These are phyloP conservation scores for Noccaea bulbosa DNA, from an alignment of 345 rosid genomes.

Conservation along the genomic window DNA sequence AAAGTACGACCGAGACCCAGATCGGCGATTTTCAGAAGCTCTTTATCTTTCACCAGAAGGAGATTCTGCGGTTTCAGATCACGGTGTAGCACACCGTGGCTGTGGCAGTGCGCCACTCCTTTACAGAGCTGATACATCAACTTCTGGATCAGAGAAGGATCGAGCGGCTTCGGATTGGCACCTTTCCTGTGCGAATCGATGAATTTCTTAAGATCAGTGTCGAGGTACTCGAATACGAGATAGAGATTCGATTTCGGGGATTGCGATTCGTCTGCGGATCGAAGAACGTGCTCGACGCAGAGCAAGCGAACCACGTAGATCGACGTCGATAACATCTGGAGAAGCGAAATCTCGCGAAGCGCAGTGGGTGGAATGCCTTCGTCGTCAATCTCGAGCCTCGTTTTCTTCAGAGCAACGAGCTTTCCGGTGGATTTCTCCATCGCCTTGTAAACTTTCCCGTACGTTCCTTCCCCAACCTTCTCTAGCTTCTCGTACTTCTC, in stretches of 20 bases:
- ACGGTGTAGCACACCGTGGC: conserved; percentile 93
- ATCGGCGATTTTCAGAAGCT: conserved; percentile 87
- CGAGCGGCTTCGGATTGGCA: conserved; percentile 67
- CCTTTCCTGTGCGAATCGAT: conserved; percentile 81
- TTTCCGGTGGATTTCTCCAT: conserved; percentile 77
- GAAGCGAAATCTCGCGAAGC: conserved; percentile 91
- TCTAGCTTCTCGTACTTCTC: conserved; percentile 97
- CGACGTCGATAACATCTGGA: conserved; percentile 88
- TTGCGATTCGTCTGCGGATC: conserved; percentile 29
- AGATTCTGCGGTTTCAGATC: conserved; percentile 96
- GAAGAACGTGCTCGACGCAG: conserved; percentile 75
- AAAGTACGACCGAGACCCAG: conserved; percentile 90
- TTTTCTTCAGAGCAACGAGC: conserved; percentile 86
- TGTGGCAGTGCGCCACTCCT: conserved; percentile 93
- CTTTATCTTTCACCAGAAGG: conserved; percentile 79
- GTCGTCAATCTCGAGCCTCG: conserved; percentile 94
- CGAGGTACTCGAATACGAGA: conserved; percentile 88
- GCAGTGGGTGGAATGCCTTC: conserved; percentile 98
- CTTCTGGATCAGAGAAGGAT: conserved; percentile 65
- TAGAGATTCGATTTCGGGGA: conserved; percentile 70
- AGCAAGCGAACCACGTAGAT: conserved; percentile 90
- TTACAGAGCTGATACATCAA: conserved; percentile 86
- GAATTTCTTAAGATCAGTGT: conserved; percentile 92
- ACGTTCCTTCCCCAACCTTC: conserved; percentile 96
- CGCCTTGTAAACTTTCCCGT: conserved; percentile 96